These are phyloP conservation scores for Marasmius fiardii DNA, from an alignment of 1,284 basidiomycete species.

Conservation along the genomic window DNA sequence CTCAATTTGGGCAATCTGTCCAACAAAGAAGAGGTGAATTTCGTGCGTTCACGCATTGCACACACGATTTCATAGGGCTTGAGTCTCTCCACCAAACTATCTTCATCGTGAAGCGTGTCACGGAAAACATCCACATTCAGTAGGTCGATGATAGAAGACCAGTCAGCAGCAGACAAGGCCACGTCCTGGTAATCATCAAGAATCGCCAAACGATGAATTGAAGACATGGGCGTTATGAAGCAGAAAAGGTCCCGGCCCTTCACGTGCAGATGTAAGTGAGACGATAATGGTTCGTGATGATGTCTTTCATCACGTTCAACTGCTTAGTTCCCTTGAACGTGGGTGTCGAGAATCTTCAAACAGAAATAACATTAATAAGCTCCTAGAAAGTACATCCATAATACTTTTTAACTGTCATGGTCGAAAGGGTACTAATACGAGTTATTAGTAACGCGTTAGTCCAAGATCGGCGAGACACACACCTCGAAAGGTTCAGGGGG, in stretches of 20 bases:
- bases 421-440: conserved; percentile 57
- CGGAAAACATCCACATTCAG: conserved; percentile 44
- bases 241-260: background rate
- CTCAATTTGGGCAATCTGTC: conserved; percentile 52
- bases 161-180: conserved; percentile 48
- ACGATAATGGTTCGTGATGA: too few species aligned
- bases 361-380: conserved; percentile 1
- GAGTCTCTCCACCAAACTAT: conserved; percentile 45
- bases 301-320: background rate
- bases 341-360: too few species aligned
- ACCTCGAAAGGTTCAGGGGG: conserved; percentile 81
- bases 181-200: conserved; percentile 65
- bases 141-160: conserved; percentile 39
- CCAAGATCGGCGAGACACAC: conserved; percentile 23
- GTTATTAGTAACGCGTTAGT: conserved; percentile 12
- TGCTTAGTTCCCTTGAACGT: too few species aligned
- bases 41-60: conserved; percentile 67
- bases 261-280: background rate
- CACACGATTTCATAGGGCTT: conserved; percentile 55
- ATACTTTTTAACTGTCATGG: conserved; percentile 46
- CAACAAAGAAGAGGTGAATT: conserved; percentile 46
- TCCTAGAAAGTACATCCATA: conserved; percentile 8
- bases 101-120: conserved; percentile 50
- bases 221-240: conserved; percentile 8
- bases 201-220: conserved; percentile 39